Percentiles rank a stretch among this genome's conserved stretches.
phyloP scores from a whole-genome alignment of 73 alveolate genomes.

The Tetrahymena malaccensis region DNA sequence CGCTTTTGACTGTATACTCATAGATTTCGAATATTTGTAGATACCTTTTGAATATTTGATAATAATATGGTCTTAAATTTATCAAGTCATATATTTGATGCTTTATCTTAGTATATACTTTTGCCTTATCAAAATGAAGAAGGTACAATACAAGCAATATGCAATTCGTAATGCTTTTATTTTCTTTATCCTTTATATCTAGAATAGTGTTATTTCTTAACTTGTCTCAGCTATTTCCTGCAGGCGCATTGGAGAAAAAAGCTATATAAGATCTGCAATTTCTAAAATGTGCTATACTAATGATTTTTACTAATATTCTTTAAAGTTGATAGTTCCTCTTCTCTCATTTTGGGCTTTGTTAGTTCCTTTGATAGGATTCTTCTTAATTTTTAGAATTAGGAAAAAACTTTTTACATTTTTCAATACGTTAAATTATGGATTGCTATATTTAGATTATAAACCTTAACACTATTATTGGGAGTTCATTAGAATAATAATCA shows the following conservation, averaged over 20 bases:
- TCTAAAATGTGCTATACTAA: not conserved
- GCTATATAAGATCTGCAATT: not conserved
- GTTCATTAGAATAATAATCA: not conserved
- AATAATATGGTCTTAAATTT: not conserved
- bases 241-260: not conserved
- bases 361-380: not conserved
- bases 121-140: not conserved
- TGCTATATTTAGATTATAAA: not conserved
- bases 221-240: not conserved
- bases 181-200: not conserved
- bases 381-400: not conserved
- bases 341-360: not conserved
- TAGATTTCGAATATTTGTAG: not conserved
- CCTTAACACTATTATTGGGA: not conserved
- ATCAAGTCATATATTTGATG: not conserved
- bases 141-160: not conserved
- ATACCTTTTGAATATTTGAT: not conserved
- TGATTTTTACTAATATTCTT: not conserved
- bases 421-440: not conserved
- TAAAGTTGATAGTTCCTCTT: not conserved
- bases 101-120: not conserved
- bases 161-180: not conserved
- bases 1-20: not conserved
- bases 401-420: not conserved
- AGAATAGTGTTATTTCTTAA: not conserved